Evolutionary conservation across 495 filamentous ascomycete genomes (phyloP).

Genomic region (Penicillium verhagenii): DNA sequence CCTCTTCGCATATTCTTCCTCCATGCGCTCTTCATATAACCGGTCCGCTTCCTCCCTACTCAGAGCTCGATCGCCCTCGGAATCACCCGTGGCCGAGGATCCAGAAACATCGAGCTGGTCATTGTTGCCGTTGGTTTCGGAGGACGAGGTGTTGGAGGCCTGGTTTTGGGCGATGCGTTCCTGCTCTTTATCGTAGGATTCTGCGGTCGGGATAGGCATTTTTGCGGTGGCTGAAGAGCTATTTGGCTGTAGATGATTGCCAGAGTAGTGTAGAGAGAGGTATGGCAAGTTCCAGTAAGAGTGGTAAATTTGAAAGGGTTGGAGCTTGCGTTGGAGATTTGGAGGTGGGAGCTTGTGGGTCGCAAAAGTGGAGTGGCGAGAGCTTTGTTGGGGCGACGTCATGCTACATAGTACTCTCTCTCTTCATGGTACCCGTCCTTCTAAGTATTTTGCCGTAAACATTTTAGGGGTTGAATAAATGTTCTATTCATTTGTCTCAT

Average conservation of each 20-base stretch:
- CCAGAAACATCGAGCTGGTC: constrained; percentile 6
- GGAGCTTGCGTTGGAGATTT: neutral
- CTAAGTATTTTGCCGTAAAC: neutral
- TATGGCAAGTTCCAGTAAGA: neutral
- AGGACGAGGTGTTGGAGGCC: constrained; percentile 15
- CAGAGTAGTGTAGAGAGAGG: neutral
- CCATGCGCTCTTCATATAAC: constrained; percentile 68
- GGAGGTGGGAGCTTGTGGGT: neutral
- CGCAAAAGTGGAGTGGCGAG: neutral
- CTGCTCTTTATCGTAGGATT: constrained; percentile 16
- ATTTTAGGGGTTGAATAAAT: neutral
- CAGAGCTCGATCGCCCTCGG: constrained; percentile 26
- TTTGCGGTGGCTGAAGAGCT: constrained; percentile 2
- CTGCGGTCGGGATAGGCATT: constrained; percentile 32
- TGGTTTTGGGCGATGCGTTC: constrained; percentile 6
- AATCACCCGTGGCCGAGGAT: constrained; percentile 10
- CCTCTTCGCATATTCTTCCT: constrained; percentile 77
- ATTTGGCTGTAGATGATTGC: neutral
- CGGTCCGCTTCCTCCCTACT: constrained; percentile 57
- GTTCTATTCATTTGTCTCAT: neutral
- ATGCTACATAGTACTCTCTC: neutral
- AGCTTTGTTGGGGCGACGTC: neutral
- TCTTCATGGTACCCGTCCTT: neutral
- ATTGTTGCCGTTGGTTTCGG: constrained; percentile 10
- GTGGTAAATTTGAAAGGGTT: neutral